Evolutionary conservation across 75 land plant genomes (phyloP).

Genomic region (Pinus taeda): DNA sequence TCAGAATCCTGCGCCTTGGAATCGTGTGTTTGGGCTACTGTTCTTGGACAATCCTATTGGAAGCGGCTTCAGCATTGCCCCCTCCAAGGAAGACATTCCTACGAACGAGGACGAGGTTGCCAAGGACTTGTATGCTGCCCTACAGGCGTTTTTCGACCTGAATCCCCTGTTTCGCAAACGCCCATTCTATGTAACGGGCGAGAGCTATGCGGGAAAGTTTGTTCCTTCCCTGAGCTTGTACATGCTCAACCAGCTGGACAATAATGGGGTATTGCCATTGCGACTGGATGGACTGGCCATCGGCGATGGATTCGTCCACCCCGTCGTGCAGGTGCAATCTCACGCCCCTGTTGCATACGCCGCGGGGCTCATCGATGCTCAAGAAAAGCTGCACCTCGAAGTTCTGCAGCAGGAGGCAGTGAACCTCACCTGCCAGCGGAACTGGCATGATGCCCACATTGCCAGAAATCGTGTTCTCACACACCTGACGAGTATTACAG

Average conservation of each 20-base stretch:
- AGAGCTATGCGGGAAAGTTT: slow-evolving; percentile 90
- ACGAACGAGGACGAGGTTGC: slow-evolving; percentile 51
- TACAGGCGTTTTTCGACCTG: slow-evolving; percentile 29
- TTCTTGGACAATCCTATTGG: slow-evolving; percentile 90
- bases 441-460: slow-evolving; percentile 48
- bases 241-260: slow-evolving; percentile 33
- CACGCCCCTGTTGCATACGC: slow-evolving; percentile 63
- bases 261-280: slow-evolving; percentile 16
- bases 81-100: slow-evolving; percentile 44
- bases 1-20: slow-evolving; percentile 56
- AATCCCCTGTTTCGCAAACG: slow-evolving; percentile 34
- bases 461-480: slow-evolving; percentile 31
- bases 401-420: slow-evolving; percentile 28
- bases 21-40: slow-evolving; percentile 66
- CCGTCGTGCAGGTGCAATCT: slow-evolving; percentile 11
- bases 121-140: slow-evolving; percentile 48
- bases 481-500: slow-evolving; percentile 41
- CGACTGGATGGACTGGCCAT: slow-evolving; percentile 64
- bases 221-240: slow-evolving; percentile 71
- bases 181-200: slow-evolving; percentile 71
- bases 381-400: slow-evolving; percentile 41
- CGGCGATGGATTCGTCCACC: slow-evolving; percentile 83
- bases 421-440: slow-evolving; percentile 16
- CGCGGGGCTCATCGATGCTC: slow-evolving; percentile 57
- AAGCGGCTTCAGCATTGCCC: slow-evolving; percentile 72